Base-by-base conservation (phyloP, 2,329 filamentous ascomycete species). In the Paraconiothyrium brasiliense region DNA sequence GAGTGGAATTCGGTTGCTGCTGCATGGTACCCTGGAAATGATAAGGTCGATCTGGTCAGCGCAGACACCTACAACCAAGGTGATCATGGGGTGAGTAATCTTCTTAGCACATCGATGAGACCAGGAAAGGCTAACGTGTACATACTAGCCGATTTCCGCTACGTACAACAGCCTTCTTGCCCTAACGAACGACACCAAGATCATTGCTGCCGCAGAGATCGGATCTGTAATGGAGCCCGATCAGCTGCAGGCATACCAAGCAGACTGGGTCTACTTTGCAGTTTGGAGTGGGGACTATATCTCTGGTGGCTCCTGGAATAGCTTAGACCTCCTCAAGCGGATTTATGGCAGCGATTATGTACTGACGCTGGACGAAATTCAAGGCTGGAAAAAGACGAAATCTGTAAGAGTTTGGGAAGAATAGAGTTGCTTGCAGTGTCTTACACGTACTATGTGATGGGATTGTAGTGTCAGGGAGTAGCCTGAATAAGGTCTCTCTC, bases 261-360 rank as follows among this genome's bases (percentile, higher is more conserved):
- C 82, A 0, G 78, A 84, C 63, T 84, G 83, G 83, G 72, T 80
- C 37, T 84, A 79, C 71, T 85, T 84, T 61, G 76, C 76, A 39
- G 79, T 83, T 6, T 85, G 83, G 83, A 72, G 73, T 11, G 80
- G 80, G 3, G 76, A 77, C 0, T 84, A 77, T 60, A 82, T 84
- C 65, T 76, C 78, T 59, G 80, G 80, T 32, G 71, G 75, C 0
- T 68, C 67, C 16, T 82, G 79, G 76, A 84, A 84, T 67, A 73
- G 74, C 5, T 37, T 80, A 2, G 79, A 76, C 2, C 72, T 80
- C 27, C 68, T 84, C 27, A 79, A 80, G 58, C 69, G 66, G 52
- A 78, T 82, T 4, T 75, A 73, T 48, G 54, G 9, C 0, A 65
- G 68, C 57, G 67, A 63, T 7, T 75, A 75, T 64, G 73, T 75